These are phyloP conservation scores for Thinopyrum elongatum DNA, from an alignment of 176 grass and related monocot genomes.

Conservation along the genomic window DNA sequence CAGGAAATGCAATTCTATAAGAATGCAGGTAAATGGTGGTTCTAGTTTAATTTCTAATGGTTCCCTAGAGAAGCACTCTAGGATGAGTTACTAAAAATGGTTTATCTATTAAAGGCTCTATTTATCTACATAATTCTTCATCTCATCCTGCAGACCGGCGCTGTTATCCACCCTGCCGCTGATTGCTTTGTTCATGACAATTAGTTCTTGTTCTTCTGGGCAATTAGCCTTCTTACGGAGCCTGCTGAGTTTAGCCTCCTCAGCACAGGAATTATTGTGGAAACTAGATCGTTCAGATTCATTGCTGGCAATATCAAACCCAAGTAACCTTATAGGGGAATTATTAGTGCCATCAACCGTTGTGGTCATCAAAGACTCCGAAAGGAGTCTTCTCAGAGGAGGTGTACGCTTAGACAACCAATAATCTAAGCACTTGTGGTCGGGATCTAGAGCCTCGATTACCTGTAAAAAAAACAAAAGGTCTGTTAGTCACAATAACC, in stretches of 20 bases:
- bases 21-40: conserved; percentile 30
- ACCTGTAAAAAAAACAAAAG: conserved; percentile 36
- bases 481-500: conserved; percentile 20
- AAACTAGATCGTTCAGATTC: conserved; percentile 43
- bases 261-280: conserved; percentile 31
- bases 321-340: conserved; percentile 33
- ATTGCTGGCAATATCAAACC: conserved; percentile 32
- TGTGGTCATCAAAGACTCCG: background rate
- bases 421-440: conserved; percentile 57
- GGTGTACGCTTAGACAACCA: conserved; percentile 53
- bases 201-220: conserved; percentile 56
- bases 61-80: conserved; percentile 24
- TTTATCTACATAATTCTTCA: conserved; percentile 47
- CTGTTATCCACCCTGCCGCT: conserved; percentile 28
- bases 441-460: conserved; percentile 70
- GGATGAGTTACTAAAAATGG: conserved; percentile 9
- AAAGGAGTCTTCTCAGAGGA: conserved; percentile 25
- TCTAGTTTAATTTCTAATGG: conserved; percentile 29
- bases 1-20: background rate
- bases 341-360: conserved; percentile 10
- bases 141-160: conserved; percentile 33
- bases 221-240: conserved; percentile 52
- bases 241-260: conserved; percentile 38
- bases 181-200: conserved; percentile 40
- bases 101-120: conserved; percentile 33